Conservation (phyloP, 1,284 basidiomycete species). For the Ceratobasidium papillatum region DNA sequence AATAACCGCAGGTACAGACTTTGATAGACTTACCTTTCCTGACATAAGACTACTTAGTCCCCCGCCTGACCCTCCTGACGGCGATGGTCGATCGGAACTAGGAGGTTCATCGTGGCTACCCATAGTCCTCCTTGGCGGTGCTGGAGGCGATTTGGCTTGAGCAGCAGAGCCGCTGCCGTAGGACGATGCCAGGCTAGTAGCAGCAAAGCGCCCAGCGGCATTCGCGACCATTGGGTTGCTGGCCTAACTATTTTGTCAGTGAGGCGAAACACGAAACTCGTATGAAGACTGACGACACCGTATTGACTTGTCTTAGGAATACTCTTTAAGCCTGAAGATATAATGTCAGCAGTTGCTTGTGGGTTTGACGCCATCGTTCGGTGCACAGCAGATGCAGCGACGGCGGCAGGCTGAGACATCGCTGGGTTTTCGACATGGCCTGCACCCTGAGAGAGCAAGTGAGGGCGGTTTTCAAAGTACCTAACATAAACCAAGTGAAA, state of each 20-base stretch:
- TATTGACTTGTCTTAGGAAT: conserved; percentile 49
- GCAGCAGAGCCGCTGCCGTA: not conserved
- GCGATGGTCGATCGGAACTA: not conserved
- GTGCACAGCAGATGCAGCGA: conserved; percentile 60
- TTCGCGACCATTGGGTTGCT: conserved; percentile 52
- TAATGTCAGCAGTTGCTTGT: conserved; percentile 55
- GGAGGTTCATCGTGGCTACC: conserved; percentile 8
- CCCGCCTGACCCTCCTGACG: conserved; percentile 26
- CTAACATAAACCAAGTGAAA: conserved; percentile 52
- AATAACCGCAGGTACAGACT: not conserved
- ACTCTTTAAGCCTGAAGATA: conserved; percentile 57
- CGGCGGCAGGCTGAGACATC: conserved; percentile 41
- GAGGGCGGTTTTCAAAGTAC: conserved; percentile 79
- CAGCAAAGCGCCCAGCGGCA: conserved; percentile 61
- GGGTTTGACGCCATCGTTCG: conserved; percentile 60
- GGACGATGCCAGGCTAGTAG: conserved; percentile 47
- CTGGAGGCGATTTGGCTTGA: conserved; percentile 27
- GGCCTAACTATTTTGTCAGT: conserved; percentile 4
- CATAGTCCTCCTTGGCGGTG: conserved; percentile 18
- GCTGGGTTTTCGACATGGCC: conserved; percentile 45
- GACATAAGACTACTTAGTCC: conserved; percentile 9
- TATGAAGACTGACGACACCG: conserved; percentile 44
- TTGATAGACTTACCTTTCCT: conserved; percentile 4
- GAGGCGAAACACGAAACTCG: not conserved
- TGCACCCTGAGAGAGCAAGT: conserved; percentile 56